Evolutionary conservation across 768 basidiomycete species (phyloP).

Genomic region (Cystobasidium tubakii): DNA sequence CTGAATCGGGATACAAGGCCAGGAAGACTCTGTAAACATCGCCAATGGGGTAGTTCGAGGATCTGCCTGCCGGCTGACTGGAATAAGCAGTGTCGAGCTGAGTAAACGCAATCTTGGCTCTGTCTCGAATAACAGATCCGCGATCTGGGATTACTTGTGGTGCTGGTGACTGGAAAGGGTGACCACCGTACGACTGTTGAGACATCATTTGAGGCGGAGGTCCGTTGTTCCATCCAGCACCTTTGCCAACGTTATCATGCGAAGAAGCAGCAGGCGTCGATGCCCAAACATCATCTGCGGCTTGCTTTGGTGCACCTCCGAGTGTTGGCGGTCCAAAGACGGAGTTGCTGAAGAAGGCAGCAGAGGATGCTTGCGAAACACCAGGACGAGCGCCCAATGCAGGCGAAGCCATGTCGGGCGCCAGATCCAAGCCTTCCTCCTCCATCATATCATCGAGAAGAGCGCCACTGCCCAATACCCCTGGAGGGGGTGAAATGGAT

Average conservation of each 20-base stretch:
- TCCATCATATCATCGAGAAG: slow-evolving; percentile 37
- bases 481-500: slow-evolving; percentile 37
- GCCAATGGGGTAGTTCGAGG: slow-evolving; percentile 37
- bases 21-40: slow-evolving; percentile 44
- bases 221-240: slow-evolving; percentile 1
- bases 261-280: slow-evolving; percentile 1
- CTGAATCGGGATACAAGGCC: slow-evolving; percentile 42
- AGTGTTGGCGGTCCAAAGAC: slow-evolving; percentile 27
- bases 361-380: background rate
- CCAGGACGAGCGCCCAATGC: slow-evolving; percentile 10
- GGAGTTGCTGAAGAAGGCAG: slow-evolving; percentile 8
- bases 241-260: background rate
- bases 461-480: slow-evolving; percentile 34
- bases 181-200: background rate
- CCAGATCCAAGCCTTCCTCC: slow-evolving; percentile 8
- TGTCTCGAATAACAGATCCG: slow-evolving; percentile 42
- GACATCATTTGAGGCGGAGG: slow-evolving; percentile 1
- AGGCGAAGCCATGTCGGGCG: background rate
- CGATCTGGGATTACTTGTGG: slow-evolving; percentile 24
- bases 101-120: slow-evolving; percentile 41
- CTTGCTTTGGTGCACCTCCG: background rate
- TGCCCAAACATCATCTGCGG: slow-evolving; percentile 30
- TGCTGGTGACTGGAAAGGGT: slow-evolving; percentile 1
- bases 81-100: slow-evolving; percentile 41
- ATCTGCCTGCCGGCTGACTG: slow-evolving; percentile 13